Conservation (phyloP, 768 basidiomycete genomes). For the Suillus decipiens region DNA sequence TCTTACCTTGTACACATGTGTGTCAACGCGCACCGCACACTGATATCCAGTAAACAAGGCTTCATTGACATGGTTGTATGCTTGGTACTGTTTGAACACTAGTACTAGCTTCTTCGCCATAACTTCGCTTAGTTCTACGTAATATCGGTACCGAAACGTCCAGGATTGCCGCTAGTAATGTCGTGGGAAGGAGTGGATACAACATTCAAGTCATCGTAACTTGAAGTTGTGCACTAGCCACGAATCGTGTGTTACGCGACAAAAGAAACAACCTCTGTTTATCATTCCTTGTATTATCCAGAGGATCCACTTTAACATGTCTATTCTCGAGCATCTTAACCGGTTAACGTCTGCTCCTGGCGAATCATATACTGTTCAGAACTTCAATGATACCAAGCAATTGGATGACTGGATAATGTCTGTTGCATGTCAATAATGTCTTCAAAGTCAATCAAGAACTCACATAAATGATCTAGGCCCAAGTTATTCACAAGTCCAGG, state of each 20-base stretch:
- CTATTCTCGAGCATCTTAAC: constrained; percentile 5
- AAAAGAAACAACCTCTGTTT: not conserved
- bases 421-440: not conserved
- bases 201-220: not conserved
- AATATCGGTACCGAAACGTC: not conserved
- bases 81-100: no score
- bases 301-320: not conserved
- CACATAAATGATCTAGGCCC: not conserved
- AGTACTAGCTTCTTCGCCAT: no score
- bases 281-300: not conserved
- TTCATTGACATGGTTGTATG: not conserved
- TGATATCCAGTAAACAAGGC: not conserved
- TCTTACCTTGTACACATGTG: no score
- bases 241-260: not conserved
- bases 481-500: not conserved
- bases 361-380: constrained; percentile 2
- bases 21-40: not conserved
- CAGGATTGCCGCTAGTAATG: not conserved
- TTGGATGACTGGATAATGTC: constrained; percentile 3
- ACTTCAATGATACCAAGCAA: constrained; percentile 2
- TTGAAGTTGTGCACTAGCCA: not conserved
- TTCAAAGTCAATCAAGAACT: not conserved
- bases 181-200: not conserved
- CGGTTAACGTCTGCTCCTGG: constrained; percentile 2
- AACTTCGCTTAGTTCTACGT: no score